Base-by-base conservation (phyloP, 768 basidiomycete genomes). In the Plicaturopsis crispa region DNA sequence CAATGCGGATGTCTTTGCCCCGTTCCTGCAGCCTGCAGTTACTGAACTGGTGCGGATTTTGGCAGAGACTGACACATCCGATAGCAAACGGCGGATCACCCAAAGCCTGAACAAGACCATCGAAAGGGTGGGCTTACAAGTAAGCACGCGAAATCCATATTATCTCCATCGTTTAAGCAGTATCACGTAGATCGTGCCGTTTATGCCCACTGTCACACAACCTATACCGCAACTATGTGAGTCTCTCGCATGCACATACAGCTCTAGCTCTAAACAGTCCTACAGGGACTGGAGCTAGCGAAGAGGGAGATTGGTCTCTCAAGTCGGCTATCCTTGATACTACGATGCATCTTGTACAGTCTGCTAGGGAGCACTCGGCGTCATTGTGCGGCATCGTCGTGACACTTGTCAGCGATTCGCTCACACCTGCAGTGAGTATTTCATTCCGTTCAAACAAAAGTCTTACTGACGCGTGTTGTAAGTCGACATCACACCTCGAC, bases 41-140 rank as follows among this genome's bases (percentile, higher is more conserved):
- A 62, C 68, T n/a, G 75, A 81, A 37, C 67, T 92, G 1, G 66
- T 90, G n/a, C 61, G 54, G 33, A 62, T 94, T 18, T 69, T 89
- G 43, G 73, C 69, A 3, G 84, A 91, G 52, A 77, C 77, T 0
- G 80, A 87, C 32, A 77, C 80, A 2, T 62, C 80, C 16, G 89
- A 92, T 52, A 84, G 72, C 54, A 88, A 88, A 56, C 74, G 75
- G 28, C 70, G 82, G 41, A 67, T 93, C n/a, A 75, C 78, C 20
- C 65, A 67, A 37, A 77, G 76, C 34, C 56, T 94, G 36, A 85
- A 80, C 42, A 67, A 71, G 2, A 61, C 92, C 30, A 79, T 93
- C 33, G 75, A 83, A 42, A 46, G 65, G 23, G 62, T 59, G 1
- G 67, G 57, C 4, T 33, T 39, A 6, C 46, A 55, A 37, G 73